Evolutionary conservation across 805 yeast species (phyloP), one percentile per base, ranked within the genome.

Genomic region (Yamadazyma philogaea): DNA sequence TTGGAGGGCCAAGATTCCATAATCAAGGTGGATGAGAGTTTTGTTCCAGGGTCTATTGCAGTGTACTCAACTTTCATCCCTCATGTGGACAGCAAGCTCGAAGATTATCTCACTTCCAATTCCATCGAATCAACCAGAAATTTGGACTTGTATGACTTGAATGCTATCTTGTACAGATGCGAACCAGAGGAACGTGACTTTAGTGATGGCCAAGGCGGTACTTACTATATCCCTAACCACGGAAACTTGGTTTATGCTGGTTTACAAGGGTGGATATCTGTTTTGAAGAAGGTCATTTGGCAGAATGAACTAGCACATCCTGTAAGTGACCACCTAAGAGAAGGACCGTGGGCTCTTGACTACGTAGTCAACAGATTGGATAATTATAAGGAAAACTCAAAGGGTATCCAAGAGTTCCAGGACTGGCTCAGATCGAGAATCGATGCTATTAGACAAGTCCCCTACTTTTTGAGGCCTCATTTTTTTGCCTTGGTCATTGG

Each of bases 1-100:
- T 68, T 56, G 39, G 69, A 77, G 45, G 72, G 66, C 4, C 60
- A 64, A 6, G 73, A 74, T 28, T 68, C 90, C 3, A 66, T 70
- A 4, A 79, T 93, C 40, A 64, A 57, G 0, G 63, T 85, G 7
- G 84, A 87, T 17, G 76, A 68, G 0, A 34, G 49, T 4, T 90
- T 91, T 64, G 89, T 91, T 3, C 91, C 86, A 40, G 99, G 99
- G 3, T 84, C 96, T 1, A 87, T 93, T 52, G 87, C 95, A 0
- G 82, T 93, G 2, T 76, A 87, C 54, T 74, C 82, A 24, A 88
- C 97, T 0, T 71, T 70, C 45, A 80, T 84, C 43, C 75, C 80
- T 6, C 77, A 78, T 11, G 87, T 87, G 26, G 85, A 85, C 51
- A 69, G 69, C 11, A 71, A 74, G 3, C 64, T 90, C 35, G 95